Conservation (phyloP, 352 stramenopile species). For the Phytophthora sp. region DNA sequence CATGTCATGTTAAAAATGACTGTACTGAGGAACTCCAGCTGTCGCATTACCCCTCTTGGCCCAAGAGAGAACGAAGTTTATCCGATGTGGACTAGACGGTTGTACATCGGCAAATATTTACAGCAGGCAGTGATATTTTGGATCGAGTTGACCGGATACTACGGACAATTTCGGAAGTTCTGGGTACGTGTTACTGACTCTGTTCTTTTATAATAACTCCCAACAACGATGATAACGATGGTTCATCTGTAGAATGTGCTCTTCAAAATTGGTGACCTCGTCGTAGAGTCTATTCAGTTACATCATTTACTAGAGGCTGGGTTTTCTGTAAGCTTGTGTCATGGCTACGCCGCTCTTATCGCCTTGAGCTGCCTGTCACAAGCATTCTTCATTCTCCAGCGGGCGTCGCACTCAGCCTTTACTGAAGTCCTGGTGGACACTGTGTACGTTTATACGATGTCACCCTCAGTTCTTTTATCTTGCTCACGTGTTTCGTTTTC, state of each 20-base stretch:
- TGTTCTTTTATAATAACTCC: neutral
- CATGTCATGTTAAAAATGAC: conserved; percentile 38
- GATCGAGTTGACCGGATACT: conserved; percentile 11
- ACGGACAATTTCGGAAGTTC: conserved; percentile 11
- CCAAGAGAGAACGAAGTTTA: neutral
- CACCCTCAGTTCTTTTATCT: too few species aligned
- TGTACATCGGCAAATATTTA: conserved; percentile 13
- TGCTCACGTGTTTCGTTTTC: too few species aligned
- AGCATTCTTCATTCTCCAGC: conserved; percentile 15
- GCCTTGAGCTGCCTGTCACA: conserved; percentile 14
- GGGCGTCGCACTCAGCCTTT: conserved; percentile 13
- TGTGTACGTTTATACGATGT: conserved; percentile 31
- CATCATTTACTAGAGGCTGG: conserved; percentile 19
- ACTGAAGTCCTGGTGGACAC: conserved; percentile 29
- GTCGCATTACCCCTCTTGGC: neutral
- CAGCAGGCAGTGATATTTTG: conserved; percentile 2
- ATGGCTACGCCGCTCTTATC: conserved; percentile 13
- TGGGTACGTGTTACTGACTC: conserved; percentile 18
- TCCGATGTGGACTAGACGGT: neutral
- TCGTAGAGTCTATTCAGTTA: conserved; percentile 20
- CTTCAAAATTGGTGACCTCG: conserved; percentile 15
- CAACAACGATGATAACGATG: too few species aligned
- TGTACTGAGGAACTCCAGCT: conserved; percentile 3
- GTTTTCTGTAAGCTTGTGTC: conserved; percentile 4
- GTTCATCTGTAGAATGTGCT: conserved; percentile 9